Base-by-base conservation (phyloP, 208 protist genomes). In the Trypanosoma conorhini region DNA sequence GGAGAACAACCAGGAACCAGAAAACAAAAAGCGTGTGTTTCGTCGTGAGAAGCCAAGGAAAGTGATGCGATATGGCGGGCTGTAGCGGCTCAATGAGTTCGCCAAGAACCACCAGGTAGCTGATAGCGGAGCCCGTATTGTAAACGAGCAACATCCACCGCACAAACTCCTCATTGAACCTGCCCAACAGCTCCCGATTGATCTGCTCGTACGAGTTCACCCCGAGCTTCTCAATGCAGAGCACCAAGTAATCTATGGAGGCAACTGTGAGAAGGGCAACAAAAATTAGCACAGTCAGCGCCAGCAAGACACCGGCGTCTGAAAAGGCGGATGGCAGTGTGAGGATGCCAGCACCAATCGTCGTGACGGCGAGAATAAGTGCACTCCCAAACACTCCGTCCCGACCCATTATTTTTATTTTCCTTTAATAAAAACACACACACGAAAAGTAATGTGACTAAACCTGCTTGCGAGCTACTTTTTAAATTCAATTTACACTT, bases 201-300 rank as follows among this genome's bases (percentile, higher is more conserved):
- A 93, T 76, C 58, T 88, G 81, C 63, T 93, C 88, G 64, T 93
- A 93, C 19, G 83, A 89, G 70, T 93, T 89, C 35, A 84, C 72
- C 8, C 83, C 81, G 0, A 93, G 33, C 55, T 86, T 87, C 24
- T 93, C 85, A 1, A 93, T 71, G 15, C 55, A 62, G 19, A 86
- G 35, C 17, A 91, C 62, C 33, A 93, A 86, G 74, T 77, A 93
- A 72, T 93, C 85, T 9, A 93, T 75, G 1, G 85, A 91, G 24
- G 74, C 66, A 38, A 93, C 79, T 0, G 88, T 93, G 44, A 93
- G 56, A 31, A 79, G 42, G 10, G 76, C 85, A 12, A 93, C 79
- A 51, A 83, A 70, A 62, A 76, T 35, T 1, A 93, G 66, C 40
- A 91, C 19, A 1, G 81, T 9, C n/a, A 73, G 72, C 13, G 83